A percentile compares a stretch with the other conserved stretches of the same genome.
Evolutionary conservation across 805 yeast species (phyloP).

Genomic region (Yarrowia bubula): DNA sequence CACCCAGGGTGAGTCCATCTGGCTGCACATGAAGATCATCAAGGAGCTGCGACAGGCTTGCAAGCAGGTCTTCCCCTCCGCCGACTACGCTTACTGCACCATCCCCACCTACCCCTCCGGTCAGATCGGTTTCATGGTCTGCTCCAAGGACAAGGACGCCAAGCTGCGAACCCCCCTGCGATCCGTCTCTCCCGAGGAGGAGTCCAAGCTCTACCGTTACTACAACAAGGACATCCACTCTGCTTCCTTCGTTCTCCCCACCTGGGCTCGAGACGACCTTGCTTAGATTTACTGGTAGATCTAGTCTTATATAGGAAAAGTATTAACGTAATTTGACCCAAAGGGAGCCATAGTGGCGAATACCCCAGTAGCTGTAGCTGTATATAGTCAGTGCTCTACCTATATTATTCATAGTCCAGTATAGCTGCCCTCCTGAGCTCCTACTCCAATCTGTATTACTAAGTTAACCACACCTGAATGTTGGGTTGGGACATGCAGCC

Average conservation of each 20-base stretch:
- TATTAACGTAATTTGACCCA: neutral
- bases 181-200: conserved; percentile 59
- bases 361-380: too few species aligned
- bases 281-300: conserved; percentile 32
- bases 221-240: conserved; percentile 81
- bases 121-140: conserved; percentile 95
- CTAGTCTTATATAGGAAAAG: neutral
- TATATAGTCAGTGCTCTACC: too few species aligned
- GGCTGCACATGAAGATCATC: conserved; percentile 86
- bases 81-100: conserved; percentile 85
- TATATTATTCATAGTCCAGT: too few species aligned
- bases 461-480: too few species aligned
- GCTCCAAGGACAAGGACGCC: conserved; percentile 69
- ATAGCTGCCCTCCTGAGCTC: too few species aligned
- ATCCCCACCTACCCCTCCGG: conserved; percentile 98
- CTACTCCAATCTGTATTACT: too few species aligned
- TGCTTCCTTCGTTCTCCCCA: conserved; percentile 90
- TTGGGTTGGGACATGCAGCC: conserved; percentile 2
- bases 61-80: conserved; percentile 82
- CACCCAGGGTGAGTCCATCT: conserved; percentile 93
- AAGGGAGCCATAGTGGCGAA: too few species aligned
- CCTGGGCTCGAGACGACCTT: conserved; percentile 69
- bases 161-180: conserved; percentile 71
- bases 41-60: conserved; percentile 80
- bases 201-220: conserved; percentile 67